These are phyloP conservation scores for Rhytidiadelphus loreus DNA, from an alignment of 225 moss, liverwort and hornwort species.

Conservation along the genomic window DNA sequence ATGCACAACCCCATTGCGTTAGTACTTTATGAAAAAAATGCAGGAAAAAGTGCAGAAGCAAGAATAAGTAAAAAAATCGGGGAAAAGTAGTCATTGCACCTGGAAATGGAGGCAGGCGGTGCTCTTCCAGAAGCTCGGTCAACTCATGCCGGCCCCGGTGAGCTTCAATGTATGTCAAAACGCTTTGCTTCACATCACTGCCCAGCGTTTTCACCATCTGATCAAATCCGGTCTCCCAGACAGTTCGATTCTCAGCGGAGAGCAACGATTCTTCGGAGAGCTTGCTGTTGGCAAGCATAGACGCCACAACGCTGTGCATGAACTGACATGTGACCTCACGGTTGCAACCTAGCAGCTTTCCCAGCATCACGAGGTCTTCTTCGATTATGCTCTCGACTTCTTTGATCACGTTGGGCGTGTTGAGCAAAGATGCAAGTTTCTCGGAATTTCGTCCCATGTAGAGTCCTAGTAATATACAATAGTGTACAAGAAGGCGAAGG, in stretches of 20 bases:
- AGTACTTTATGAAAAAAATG: neutral
- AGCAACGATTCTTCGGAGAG: neutral
- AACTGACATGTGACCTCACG: conserved; percentile 27
- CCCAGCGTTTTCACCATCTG: neutral
- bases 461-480: conserved; percentile 26
- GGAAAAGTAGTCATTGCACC: neutral
- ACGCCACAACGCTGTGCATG: conserved; percentile 26
- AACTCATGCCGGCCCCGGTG: conserved; percentile 24
- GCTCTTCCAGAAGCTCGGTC: conserved; percentile 31
- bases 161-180: conserved; percentile 12
- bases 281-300: neutral
- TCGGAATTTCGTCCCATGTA: conserved; percentile 1
- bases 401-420: neutral
- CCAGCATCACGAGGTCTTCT: conserved; percentile 23
- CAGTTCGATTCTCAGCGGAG: neutral
- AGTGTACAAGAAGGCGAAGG: conserved; percentile 31
- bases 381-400: conserved; percentile 24
- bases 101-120: conserved; percentile 15
- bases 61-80: neutral
- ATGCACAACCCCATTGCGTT: neutral
- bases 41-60: neutral
- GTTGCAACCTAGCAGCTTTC: conserved; percentile 17
- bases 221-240: conserved; percentile 20
- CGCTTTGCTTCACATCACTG: neutral
- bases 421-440: neutral